Percentiles rank a stretch among this genome's conserved stretches.
These are phyloP conservation scores for Lyophyllum atratum DNA, from an alignment of 768 basidiomycete genomes.

Conservation along the genomic window DNA sequence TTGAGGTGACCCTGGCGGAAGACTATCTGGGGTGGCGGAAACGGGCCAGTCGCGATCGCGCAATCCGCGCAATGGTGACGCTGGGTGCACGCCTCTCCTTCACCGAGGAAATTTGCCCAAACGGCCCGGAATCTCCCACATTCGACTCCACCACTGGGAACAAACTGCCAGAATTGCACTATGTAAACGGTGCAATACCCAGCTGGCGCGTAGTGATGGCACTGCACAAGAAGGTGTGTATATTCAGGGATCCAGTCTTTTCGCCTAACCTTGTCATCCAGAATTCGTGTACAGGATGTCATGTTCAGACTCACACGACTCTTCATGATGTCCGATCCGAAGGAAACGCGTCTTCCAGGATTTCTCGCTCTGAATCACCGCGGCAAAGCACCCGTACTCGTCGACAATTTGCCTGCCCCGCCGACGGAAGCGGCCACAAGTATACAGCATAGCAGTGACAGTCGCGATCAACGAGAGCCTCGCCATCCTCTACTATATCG, in stretches of 20 bases:
- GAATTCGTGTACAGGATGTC: constrained; percentile 15
- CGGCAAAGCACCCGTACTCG: constrained; percentile 27
- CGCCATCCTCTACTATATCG: constrained; percentile 31
- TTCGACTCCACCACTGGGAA: constrained; percentile 5
- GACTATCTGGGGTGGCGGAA: constrained; percentile 29
- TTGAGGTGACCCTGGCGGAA: constrained; percentile 20
- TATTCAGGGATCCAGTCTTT: not conserved
- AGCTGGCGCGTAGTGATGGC: constrained; percentile 31
- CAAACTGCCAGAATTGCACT: constrained; percentile 21
- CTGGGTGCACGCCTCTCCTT: constrained; percentile 5
- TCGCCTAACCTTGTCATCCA: not conserved
- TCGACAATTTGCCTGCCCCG: constrained; percentile 15
- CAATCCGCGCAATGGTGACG: constrained; percentile 20
- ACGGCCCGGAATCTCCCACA: constrained; percentile 7
- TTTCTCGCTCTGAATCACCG: constrained; percentile 30
- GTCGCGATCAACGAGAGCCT: constrained; percentile 28
- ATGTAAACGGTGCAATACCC: constrained; percentile 29
- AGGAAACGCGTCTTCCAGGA: constrained; percentile 23
- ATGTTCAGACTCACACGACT: constrained; percentile 20
- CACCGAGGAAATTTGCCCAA: constrained; percentile 1
- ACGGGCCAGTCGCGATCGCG: constrained; percentile 23
- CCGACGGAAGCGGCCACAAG: not conserved
- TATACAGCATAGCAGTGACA: not conserved
- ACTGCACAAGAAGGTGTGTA: constrained; percentile 27
- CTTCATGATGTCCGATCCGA: constrained; percentile 27